Evolutionary conservation across 257 asterid species (phyloP).

Genomic region (Solanum sejunctum): DNA sequence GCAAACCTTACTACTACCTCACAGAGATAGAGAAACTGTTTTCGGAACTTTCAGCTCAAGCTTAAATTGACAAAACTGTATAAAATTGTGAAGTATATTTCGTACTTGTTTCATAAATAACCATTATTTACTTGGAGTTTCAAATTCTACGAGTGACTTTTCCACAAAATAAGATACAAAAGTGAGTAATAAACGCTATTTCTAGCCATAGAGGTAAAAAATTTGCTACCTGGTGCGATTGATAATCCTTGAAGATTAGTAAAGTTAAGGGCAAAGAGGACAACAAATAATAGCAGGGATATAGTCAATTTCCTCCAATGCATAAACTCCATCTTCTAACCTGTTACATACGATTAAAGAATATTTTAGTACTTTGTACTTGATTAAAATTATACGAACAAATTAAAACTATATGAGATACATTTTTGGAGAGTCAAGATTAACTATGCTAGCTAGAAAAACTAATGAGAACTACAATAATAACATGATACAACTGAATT

Average conservation of each 20-base stretch:
- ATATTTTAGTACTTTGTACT: too few species aligned
- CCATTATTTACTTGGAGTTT: too few species aligned
- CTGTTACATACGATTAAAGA: not conserved
- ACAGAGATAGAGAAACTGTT: too few species aligned
- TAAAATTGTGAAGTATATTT: too few species aligned
- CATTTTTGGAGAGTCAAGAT: too few species aligned
- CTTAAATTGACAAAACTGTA: too few species aligned
- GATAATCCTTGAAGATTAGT: slow-evolving; percentile 14
- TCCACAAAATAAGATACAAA: not conserved
- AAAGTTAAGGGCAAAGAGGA: slow-evolving; percentile 16
- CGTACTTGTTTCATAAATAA: not conserved
- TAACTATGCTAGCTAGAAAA: not conserved
- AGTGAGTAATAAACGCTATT: not conserved
- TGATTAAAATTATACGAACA: not conserved
- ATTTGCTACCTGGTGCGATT: not conserved
- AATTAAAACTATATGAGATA: too few species aligned
- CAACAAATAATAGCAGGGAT: not conserved
- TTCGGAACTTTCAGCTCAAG: too few species aligned
- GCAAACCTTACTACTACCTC: too few species aligned
- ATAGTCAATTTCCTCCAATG: not conserved
- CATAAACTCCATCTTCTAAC: not conserved
- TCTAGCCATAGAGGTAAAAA: not conserved
- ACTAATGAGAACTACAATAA: not conserved
- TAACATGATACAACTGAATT: not conserved
- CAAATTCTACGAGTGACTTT: not conserved